Conservation (phyloP, 345 rosid species). For the Adansonia digitata region DNA sequence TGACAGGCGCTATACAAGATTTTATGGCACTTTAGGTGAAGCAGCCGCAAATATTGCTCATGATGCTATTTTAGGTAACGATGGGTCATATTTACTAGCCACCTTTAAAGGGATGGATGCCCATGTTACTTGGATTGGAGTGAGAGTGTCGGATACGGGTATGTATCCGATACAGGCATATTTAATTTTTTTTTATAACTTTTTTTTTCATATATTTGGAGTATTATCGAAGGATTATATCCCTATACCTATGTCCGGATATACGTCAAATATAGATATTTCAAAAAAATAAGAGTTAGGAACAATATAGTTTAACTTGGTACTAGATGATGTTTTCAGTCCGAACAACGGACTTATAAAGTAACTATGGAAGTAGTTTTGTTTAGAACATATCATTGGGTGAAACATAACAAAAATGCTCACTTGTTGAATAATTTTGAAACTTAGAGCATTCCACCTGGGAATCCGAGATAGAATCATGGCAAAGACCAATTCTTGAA, state of each 20-base stretch:
- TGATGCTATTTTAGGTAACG: slow-evolving; percentile 74
- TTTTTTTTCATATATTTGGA: no score
- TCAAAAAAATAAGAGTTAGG: no score
- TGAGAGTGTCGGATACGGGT: no score
- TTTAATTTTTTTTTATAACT: no score
- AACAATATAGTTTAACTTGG: background rate
- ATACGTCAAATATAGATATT: no score
- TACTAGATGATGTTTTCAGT: background rate
- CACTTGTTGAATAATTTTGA: slow-evolving; percentile 12
- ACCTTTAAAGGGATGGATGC: background rate
- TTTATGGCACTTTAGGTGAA: slow-evolving; percentile 68
- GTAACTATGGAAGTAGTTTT: background rate
- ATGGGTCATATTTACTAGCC: background rate
- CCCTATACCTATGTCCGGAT: no score
- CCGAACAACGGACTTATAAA: background rate
- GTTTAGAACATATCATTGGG: background rate
- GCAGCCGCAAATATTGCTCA: slow-evolving; percentile 77
- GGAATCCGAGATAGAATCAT: slow-evolving; percentile 84
- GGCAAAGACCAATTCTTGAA: slow-evolving; percentile 92
- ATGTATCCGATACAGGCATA: no score
- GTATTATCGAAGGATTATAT: no score
- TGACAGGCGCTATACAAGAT: slow-evolving; percentile 84
- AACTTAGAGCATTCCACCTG: slow-evolving; percentile 57
- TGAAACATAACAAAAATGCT: background rate
- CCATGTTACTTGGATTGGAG: no score